Base-by-base conservation (phyloP, 2,329 filamentous ascomycete species). In the Pseudogymnoascus sp. region DNA sequence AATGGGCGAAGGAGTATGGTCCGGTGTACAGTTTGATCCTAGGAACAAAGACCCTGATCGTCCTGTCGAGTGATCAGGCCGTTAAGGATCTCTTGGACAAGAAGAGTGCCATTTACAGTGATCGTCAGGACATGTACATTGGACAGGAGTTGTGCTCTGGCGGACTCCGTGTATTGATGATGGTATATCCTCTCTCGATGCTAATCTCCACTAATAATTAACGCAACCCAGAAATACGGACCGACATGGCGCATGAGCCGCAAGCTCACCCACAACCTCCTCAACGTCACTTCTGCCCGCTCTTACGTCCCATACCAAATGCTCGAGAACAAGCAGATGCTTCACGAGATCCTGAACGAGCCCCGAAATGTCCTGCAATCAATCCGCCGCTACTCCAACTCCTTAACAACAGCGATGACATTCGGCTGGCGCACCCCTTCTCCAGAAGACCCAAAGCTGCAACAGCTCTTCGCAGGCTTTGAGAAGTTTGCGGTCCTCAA, bases 281-380 rank as follows among this genome's bases (percentile, higher is more conserved):
- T 68, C 18, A 67, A 67, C 53, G 61, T 66, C 16, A 23, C 25
- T 3, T 50, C 61, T 11, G 60, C 67, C 2, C 62, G 60, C 21
- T 44, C 60, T 6, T 68, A 83, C 63, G 61, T 78, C 3, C 64
- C 70, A 0, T 65, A 82, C 1, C 73, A 77, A 47, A 72, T 82
- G 59, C 80, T 80, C 0, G 81, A 84, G 67, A 77, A 76, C 1
- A 72, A 70, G 7, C 78, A 82, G 67, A 76, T 82, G 73, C 64
- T 82, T 3, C 67, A 71, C 4, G 80, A 82, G 64, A 77, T 77
- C 63, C 65, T 78, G 7, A 61, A 73, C 1, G 63, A 71, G 1
- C 79, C 79, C 0, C 71, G 75, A 35, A 63, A 77, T 14, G 74
- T 77, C 59, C 78, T 80, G 76, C 63, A 73, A 31, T 78, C 81